Base-by-base conservation (phyloP, 495 filamentous ascomycete genomes). In the Neurospora terricola region DNA sequence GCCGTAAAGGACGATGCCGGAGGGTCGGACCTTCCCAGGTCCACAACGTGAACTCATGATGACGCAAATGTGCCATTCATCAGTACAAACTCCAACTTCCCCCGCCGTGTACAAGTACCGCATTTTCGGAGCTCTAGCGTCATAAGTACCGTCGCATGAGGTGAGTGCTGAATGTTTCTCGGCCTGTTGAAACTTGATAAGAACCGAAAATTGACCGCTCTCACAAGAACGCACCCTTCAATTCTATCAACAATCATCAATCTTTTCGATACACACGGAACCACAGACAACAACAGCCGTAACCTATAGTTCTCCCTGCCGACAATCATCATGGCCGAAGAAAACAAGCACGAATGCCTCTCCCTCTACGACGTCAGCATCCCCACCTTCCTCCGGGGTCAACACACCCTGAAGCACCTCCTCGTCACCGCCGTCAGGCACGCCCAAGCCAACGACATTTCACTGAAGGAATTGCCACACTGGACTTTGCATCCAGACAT, bases 401-500 rank as follows among this genome's bases (percentile, higher is more conserved):
- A 78, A 21, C 69, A 76, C 59, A 72, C 78, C 4, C 73, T 78
- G 71, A 70, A 75, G 62, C n/a, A 42, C 11, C 69, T 82, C 45
- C 73, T 82, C 38, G 71, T 77, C 23, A 77, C 80, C 72, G 79
- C 74, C 40, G 76, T 80, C 43, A 73, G 73, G 21, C 71, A 74
- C 30, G 73, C 78, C 27, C 74, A 78, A 23, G 73, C 77, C 27
- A 40, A 36, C 23, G 72, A 76, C 34, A 48, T 81, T 45, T 34
- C 70, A 2, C n/a, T 37, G 21, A 2, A 54, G 6, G 70, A 59
- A 6, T 3, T 71, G 1, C 43, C 81, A 59, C 23, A 69, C 0
- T 66, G 77, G 30, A 77, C 79, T 4, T 77, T 86, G 8, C 45
- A 42, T 73, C 76, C 78, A 5, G 87, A 88, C 80, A 88, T 88